Evolutionary conservation across 78 protist genomes (phyloP), one percentile per base, ranked within the genome.

Genomic region (Guillardia theta): DNA sequence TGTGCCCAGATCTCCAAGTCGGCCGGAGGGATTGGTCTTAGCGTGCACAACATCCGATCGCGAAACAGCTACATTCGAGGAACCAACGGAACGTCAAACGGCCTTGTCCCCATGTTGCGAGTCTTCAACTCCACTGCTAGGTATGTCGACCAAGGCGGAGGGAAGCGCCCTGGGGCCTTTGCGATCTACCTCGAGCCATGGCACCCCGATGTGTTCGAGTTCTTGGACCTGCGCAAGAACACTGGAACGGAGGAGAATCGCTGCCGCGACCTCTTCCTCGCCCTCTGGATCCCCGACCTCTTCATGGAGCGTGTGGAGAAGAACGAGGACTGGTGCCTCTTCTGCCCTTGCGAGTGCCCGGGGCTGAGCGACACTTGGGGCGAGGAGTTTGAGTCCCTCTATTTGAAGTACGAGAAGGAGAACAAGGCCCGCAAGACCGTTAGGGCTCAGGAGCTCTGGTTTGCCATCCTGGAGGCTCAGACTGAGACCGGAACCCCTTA

Each of bases 121-220:
- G 99, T 98, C 47, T 99, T 97, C 97, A 97, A 99, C 96, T 95
- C 94, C 95, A 98, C 99, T 8, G 99, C 99, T 33, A 95, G 99
- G 76, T 98, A 96, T 93, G 99, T 98, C 47, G 98, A 98, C 96
- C 99, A 98, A 95, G 96, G 96, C 47, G 99, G 99, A 12, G 99
- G 99, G 53, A 98, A 98, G 96, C 97, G 99, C 77, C 97, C 98
- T 83, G 99, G 99, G n/a, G 96, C 99, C 53, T 98, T 99, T 95
- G 99, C 99, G 33, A 94, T 98, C 37, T 99, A 99, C 95, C 96
- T 99, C 37, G 99, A 99, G 95, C 99, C 99, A 54, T 99, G 99
- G 99, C 99, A 99, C 95, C 97, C 99, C 0, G 99, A 99, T 76
- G 88, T 99, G 41, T 94, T 96, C 36, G 98, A 97, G 44, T 99